These are phyloP conservation scores for Bolboschoenus planiculmis DNA, from an alignment of 176 grass and related monocot species.

Conservation along the genomic window DNA sequence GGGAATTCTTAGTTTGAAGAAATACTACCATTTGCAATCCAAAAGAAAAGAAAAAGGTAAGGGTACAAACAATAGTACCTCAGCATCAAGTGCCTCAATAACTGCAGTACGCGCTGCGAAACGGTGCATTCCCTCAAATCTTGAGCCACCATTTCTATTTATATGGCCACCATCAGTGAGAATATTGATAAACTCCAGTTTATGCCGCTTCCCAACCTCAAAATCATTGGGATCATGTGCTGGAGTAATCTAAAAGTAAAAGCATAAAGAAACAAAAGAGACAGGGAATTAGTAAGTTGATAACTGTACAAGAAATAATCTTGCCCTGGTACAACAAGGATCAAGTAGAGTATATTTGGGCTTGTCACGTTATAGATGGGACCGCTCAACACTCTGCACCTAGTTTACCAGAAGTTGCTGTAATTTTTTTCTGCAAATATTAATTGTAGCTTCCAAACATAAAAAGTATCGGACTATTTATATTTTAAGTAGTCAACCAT, in stretches of 20 bases:
- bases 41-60: background rate
- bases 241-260: conserved; percentile 63
- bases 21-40: background rate
- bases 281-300: background rate
- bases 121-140: conserved; percentile 82
- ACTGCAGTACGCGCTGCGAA: conserved; percentile 58
- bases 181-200: conserved; percentile 79
- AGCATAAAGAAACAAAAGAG: conserved; percentile 2
- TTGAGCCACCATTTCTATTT: conserved; percentile 58
- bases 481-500: background rate
- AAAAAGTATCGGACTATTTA: background rate
- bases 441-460: no score
- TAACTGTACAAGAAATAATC: background rate
- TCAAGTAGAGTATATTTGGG: background rate
- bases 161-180: conserved; percentile 89
- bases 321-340: background rate
- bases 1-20: background rate
- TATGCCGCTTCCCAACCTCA: conserved; percentile 87
- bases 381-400: background rate
- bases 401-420: background rate
- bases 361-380: background rate
- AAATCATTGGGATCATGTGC: conserved; percentile 94
- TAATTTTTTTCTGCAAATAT: background rate
- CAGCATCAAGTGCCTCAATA: conserved; percentile 54
- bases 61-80: conserved; percentile 27